phyloP scores from a whole-genome alignment of 345 rosid species.

The Adansonia digitata region DNA sequence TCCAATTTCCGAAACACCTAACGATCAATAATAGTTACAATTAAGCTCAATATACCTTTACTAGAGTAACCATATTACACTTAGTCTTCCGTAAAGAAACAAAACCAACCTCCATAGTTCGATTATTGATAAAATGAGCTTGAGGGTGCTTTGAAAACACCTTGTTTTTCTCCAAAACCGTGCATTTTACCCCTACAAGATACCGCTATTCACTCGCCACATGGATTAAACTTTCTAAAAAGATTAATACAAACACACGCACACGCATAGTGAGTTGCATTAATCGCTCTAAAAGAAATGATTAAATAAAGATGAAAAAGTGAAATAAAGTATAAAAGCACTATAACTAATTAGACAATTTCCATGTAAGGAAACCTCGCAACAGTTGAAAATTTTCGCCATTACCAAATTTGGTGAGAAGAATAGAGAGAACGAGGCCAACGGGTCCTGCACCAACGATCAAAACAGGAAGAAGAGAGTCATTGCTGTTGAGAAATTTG shows the following conservation, averaged over 20 bases:
- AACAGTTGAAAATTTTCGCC: not conserved
- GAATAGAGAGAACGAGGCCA: slow-evolving; percentile 80
- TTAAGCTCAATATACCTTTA: slow-evolving; percentile 2
- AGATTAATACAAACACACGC: not conserved
- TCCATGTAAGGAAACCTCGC: not conserved
- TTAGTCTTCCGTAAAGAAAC: not conserved
- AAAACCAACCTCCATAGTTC: slow-evolving; percentile 85
- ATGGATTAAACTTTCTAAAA: not conserved
- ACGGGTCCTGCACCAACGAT: slow-evolving; percentile 97
- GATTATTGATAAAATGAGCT: slow-evolving; percentile 94
- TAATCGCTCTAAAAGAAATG: not conserved
- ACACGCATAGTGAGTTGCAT: not conserved
- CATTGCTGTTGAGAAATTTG: slow-evolving; percentile 19
- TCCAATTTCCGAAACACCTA: slow-evolving; percentile 76
- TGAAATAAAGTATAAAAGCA: not conserved
- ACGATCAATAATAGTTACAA: slow-evolving; percentile 1
- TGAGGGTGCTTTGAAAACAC: slow-evolving; percentile 75
- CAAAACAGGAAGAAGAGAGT: slow-evolving; percentile 64
- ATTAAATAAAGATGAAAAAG: not conserved
- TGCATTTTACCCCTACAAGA: slow-evolving; percentile 61
- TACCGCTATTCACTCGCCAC: not conserved
- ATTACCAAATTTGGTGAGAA: slow-evolving; percentile 74
- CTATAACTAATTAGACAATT: not conserved
- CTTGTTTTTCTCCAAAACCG: slow-evolving; percentile 68
- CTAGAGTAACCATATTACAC: not conserved